Conservation (phyloP, 345 rosid species). For the Eucalyptus rudis region DNA sequence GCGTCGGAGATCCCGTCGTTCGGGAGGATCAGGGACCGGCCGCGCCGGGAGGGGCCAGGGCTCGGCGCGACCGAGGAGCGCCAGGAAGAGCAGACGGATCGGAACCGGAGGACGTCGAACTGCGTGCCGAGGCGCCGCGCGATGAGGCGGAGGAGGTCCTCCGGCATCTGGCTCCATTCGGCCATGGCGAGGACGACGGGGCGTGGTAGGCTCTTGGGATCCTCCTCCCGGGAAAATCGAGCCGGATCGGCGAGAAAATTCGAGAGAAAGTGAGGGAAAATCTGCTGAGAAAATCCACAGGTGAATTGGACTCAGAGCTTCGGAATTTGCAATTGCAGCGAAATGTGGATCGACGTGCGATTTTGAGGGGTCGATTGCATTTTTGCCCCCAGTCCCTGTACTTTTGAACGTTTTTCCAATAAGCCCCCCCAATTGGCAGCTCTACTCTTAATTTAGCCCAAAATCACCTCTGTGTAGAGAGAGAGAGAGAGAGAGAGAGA, state of each 20-base stretch:
- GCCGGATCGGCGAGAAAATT: background rate
- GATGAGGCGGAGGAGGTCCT: conserved; percentile 51
- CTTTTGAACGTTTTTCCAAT: background rate
- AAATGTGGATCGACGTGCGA: background rate
- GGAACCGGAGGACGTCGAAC: conserved; percentile 55
- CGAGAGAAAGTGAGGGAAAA: background rate
- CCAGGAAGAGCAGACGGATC: conserved; percentile 80
- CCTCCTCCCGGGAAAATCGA: background rate
- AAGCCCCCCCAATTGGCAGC: background rate
- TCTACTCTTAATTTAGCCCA: background rate
- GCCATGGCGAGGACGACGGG: conserved; percentile 16
- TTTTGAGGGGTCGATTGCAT: background rate
- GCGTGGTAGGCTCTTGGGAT: background rate
- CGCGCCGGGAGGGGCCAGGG: conserved; percentile 12
- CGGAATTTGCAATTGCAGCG: background rate
- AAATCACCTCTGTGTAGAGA: background rate
- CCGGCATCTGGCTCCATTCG: conserved; percentile 60
- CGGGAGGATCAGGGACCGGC: conserved; percentile 42
- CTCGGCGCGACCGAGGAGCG: conserved; percentile 37
- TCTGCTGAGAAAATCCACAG: background rate
- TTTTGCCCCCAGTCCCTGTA: background rate
- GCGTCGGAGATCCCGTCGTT: conserved; percentile 25
- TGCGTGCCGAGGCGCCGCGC: conserved; percentile 33
- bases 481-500: background rate
- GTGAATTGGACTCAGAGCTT: background rate